These are phyloP conservation scores for Colletotrichum musicola DNA, from an alignment of 2,329 filamentous ascomycete genomes.

Conservation along the genomic window DNA sequence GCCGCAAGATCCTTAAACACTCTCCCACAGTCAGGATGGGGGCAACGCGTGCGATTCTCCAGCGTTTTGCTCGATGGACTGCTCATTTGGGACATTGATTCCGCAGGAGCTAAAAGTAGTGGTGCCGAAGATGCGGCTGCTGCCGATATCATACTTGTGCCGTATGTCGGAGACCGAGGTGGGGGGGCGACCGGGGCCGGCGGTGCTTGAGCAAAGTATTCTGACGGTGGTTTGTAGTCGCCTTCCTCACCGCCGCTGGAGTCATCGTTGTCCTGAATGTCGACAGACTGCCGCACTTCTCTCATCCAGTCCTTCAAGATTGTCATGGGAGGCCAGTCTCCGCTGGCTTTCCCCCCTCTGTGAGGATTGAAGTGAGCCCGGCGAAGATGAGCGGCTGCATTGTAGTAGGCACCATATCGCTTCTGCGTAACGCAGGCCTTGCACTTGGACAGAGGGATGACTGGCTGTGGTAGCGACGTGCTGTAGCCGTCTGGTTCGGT, in stretches of 20 bases:
- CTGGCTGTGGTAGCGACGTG: conserved; percentile 57
- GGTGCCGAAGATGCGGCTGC: conserved; percentile 16
- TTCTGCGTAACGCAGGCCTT: conserved; percentile 70
- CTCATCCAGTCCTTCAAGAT: conserved; percentile 72
- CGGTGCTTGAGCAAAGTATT: conserved; percentile 31
- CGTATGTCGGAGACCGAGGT: conserved; percentile 24
- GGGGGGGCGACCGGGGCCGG: conserved; percentile 32
- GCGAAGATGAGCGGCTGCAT: conserved; percentile 69
- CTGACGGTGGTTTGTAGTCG: conserved; percentile 32
- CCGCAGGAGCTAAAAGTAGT: conserved; percentile 22
- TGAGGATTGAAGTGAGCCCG: conserved; percentile 70
- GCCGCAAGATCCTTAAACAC: conserved; percentile 78
- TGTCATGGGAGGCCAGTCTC: conserved; percentile 70
- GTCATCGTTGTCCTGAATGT: conserved; percentile 59
- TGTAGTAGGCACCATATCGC: conserved; percentile 70
- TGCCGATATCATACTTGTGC: conserved; percentile 25
- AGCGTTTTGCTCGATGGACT: conserved; percentile 49
- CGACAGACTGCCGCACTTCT: conserved; percentile 65
- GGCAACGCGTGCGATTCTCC: conserved; percentile 63
- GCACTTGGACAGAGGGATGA: conserved; percentile 66
- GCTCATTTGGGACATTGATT: conserved; percentile 38
- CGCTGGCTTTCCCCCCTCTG: conserved; percentile 67
- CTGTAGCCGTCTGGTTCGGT: conserved; percentile 59
- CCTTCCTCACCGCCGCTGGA: conserved; percentile 65
- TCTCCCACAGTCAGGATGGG: conserved; percentile 69